A percentile compares a stretch with the other conserved stretches of the same genome.
These are phyloP conservation scores for Teratosphaeria nubilosa DNA, from an alignment of 2,329 filamentous ascomycete species.

Conservation along the genomic window DNA sequence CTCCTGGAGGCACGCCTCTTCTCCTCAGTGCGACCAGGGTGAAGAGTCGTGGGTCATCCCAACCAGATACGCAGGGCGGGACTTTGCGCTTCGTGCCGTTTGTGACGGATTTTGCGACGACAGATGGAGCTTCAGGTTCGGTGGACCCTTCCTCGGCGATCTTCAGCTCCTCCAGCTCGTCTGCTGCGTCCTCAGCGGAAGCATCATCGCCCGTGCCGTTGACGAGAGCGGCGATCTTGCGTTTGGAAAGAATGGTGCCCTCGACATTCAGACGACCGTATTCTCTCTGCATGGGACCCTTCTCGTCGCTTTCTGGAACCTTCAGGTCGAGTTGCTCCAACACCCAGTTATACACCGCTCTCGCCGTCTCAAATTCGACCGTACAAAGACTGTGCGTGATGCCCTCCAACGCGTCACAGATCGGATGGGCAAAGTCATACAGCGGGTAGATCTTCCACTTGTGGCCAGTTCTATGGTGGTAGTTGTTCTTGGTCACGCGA, in stretches of 20 bases:
- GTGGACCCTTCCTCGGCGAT: slow-evolving; percentile 32
- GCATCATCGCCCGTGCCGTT: slow-evolving; percentile 43
- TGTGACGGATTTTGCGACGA: slow-evolving; percentile 8
- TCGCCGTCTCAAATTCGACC: slow-evolving; percentile 76
- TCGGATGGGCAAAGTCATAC: slow-evolving; percentile 78
- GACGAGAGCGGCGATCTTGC: slow-evolving; percentile 71
- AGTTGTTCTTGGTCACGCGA: slow-evolving; percentile 62
- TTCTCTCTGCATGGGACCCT: slow-evolving; percentile 77
- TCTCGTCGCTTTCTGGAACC: slow-evolving; percentile 47
- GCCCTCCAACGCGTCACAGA: slow-evolving; percentile 84
- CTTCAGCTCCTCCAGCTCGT: slow-evolving; percentile 29
- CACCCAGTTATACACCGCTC: slow-evolving; percentile 85
- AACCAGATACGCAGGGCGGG: slow-evolving; percentile 59
- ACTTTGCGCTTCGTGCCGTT: slow-evolving; percentile 22
- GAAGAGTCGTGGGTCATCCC: slow-evolving; percentile 86
- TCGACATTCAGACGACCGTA: slow-evolving; percentile 69
- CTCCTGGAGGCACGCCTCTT: slow-evolving; percentile 77
- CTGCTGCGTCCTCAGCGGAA: slow-evolving; percentile 16
- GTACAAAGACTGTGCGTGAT: slow-evolving; percentile 92
- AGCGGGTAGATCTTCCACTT: slow-evolving; percentile 93
- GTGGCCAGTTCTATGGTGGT: slow-evolving; percentile 68
- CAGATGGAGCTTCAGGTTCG: slow-evolving; percentile 17
- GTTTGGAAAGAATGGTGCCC: slow-evolving; percentile 79
- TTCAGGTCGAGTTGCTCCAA: slow-evolving; percentile 74
- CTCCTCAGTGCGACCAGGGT: slow-evolving; percentile 76